Percentiles rank a stretch among this genome's conserved stretches.
Conservation (phyloP, 1,139 yeast genomes). For the Candida dubliniensis region DNA sequence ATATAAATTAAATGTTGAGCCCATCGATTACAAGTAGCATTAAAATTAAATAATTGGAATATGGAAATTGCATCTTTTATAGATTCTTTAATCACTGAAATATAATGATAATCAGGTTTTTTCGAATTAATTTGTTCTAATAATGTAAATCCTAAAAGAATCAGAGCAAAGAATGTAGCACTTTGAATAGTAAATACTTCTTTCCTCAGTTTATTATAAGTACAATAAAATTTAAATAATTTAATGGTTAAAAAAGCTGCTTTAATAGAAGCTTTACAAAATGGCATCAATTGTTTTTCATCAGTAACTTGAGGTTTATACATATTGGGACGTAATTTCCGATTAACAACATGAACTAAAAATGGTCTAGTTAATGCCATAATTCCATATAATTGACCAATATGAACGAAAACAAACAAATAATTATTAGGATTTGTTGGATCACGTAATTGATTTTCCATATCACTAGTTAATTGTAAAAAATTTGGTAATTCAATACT, state of each 20-base stretch:
- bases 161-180: constrained; percentile 14
- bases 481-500: constrained; percentile 28
- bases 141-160: constrained; percentile 15
- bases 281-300: constrained; percentile 15
- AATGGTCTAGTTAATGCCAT: constrained; percentile 48
- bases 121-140: constrained; percentile 14
- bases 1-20: constrained; percentile 13
- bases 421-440: constrained; percentile 20
- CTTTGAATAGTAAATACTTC: constrained; percentile 16
- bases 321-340: constrained; percentile 14
- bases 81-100: constrained; percentile 15
- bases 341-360: constrained; percentile 27
- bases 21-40: constrained; percentile 15
- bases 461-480: constrained; percentile 14
- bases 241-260: constrained; percentile 18
- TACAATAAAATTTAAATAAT: constrained; percentile 13
- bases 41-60: constrained; percentile 12
- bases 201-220: constrained; percentile 10
- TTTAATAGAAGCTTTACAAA: constrained; percentile 18
- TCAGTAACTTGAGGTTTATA: constrained; percentile 11
- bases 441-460: constrained; percentile 12
- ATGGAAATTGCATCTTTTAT: constrained; percentile 13
- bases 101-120: constrained; percentile 15
- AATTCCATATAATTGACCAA: constrained; percentile 41
- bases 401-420: constrained; percentile 32